Percentiles rank a stretch among this genome's conserved stretches.
Conservation (phyloP, 2,329 filamentous ascomycete species). For the Rhynchosporium agropyri region DNA sequence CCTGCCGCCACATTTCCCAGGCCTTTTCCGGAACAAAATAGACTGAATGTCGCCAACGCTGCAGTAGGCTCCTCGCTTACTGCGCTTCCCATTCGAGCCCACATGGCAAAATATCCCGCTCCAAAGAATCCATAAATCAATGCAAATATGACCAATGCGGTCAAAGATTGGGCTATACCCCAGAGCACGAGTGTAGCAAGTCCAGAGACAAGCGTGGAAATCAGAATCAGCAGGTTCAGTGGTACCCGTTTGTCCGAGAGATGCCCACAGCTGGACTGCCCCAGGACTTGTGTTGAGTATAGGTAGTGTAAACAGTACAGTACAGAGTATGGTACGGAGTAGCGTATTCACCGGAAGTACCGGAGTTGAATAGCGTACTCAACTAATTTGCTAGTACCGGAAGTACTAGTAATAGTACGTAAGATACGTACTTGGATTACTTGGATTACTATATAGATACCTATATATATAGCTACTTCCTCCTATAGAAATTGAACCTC, state of each 20-base stretch:
- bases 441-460: no score
- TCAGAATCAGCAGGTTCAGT: constrained; percentile 44
- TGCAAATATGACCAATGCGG: constrained; percentile 52
- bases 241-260: constrained; percentile 52
- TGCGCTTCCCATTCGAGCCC: constrained; percentile 45
- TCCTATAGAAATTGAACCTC: no score
- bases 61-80: constrained; percentile 40
- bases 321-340: no score
- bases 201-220: constrained; percentile 51
- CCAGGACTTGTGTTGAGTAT: no score
- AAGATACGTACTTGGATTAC: no score
- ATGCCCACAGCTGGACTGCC: constrained; percentile 52
- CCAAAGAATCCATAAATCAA: constrained; percentile 59
- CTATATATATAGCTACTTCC: no score
- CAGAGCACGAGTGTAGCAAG: constrained; percentile 54
- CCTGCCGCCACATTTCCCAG: constrained; percentile 42
- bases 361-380: no score
- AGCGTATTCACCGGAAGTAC: no score
- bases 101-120: constrained; percentile 53
- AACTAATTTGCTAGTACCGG: no score
- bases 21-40: constrained; percentile 41
- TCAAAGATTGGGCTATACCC: constrained; percentile 51
- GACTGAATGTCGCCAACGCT: constrained; percentile 37
- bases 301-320: no score
- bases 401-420: no score